Base-by-base conservation (phyloP, 2,329 filamentous ascomycete species). In the Reticulascus tulasneorum region DNA sequence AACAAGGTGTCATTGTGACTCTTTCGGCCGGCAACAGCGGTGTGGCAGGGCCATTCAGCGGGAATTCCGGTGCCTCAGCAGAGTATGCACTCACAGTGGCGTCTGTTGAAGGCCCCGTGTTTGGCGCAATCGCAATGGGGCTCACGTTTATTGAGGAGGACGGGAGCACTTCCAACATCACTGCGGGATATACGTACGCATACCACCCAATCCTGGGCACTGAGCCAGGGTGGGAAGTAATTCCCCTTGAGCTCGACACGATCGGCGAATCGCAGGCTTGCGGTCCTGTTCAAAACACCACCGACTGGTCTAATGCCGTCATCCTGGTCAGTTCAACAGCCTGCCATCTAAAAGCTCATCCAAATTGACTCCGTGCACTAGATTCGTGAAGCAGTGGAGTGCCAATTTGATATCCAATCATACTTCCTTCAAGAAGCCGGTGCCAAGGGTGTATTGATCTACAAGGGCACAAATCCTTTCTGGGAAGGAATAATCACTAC, bases 1-100 rank as follows among this genome's bases (percentile, higher is more conserved):
- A 23, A 9, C 15, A 16, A 9, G 38, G 34, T 12, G 31, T 27
- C 6, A 28, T 42, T 22, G 32, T 39, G n/a, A 31, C 36, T 3
- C 17, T 24, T 11, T 35, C 36, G 4, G 39, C 35, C 4, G 39
- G 39, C 4, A 42, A 38, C 8, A 23, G 27, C 8, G 39, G 39
- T 13, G 26, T 54, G 15, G 50, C 54, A 11, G 72, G 72, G 0
- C 60, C 71, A 1, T 73, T 75, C 50, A 69, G 63, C 25, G 55
- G 58, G 8, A 56, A 53, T 27, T 57, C 55, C 5, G 67, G 64
- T 5, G 55, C 65, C 6, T 59, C 62, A 8, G 66, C 62, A 5
- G 54, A 52, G 22, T 54, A 61, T 16, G 63, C 65, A 8, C 60
- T 64, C n/a, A 58, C 65, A 9, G 56, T 71, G 21, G 69, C 64